These are phyloP conservation scores for Suillus paluster DNA, from an alignment of 768 basidiomycete genomes.

Conservation along the genomic window DNA sequence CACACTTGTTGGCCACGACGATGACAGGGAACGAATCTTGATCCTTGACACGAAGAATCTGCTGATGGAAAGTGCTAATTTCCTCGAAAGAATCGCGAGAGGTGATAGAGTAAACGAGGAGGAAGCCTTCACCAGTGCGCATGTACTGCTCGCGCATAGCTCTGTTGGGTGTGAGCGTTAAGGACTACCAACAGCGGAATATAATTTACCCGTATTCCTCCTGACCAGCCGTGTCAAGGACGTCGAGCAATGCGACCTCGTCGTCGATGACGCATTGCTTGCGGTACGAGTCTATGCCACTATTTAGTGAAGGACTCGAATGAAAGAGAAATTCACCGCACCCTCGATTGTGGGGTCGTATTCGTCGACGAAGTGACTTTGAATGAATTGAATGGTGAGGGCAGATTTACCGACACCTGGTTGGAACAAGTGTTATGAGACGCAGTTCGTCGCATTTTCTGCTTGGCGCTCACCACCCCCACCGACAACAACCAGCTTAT, in stretches of 20 bases:
- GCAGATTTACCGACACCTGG: slow-evolving; percentile 77
- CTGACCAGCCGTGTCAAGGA: slow-evolving; percentile 96
- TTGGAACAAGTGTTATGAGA: slow-evolving; percentile 7
- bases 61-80: slow-evolving; percentile 94
- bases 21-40: slow-evolving; percentile 95
- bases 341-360: slow-evolving; percentile 97
- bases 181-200: slow-evolving; percentile 10
- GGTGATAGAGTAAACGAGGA: slow-evolving; percentile 98
- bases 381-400: slow-evolving; percentile 97
- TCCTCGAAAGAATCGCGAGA: slow-evolving; percentile 97
- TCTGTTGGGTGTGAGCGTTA: slow-evolving; percentile 42
- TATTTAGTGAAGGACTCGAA: slow-evolving; percentile 5
- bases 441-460: neutral
- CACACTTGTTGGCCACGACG: slow-evolving; percentile 97
- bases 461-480: slow-evolving; percentile 79
- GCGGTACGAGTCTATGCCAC: slow-evolving; percentile 86
- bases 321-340: slow-evolving; percentile 24
- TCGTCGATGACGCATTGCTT: slow-evolving; percentile 98
- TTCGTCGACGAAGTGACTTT: slow-evolving; percentile 92
- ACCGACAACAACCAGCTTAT: slow-evolving; percentile 98
- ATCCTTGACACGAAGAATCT: slow-evolving; percentile 96
- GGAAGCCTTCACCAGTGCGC: slow-evolving; percentile 97
- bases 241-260: slow-evolving; percentile 97
- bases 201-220: slow-evolving; percentile 92
- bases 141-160: slow-evolving; percentile 99